These are phyloP conservation scores for Gossypium herbaceum DNA, from an alignment of 345 rosid species.

Conservation along the genomic window DNA sequence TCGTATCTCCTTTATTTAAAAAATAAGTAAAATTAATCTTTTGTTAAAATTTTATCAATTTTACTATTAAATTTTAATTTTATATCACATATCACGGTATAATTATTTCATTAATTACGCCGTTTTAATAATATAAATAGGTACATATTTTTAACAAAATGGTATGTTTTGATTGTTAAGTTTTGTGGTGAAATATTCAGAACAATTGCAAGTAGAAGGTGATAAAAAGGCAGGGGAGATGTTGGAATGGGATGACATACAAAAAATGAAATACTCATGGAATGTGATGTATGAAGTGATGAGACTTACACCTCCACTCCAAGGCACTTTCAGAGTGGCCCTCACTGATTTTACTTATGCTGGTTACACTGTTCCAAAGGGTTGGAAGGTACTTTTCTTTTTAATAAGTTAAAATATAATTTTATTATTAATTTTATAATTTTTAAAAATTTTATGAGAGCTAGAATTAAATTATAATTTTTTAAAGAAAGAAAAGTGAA, in stretches of 20 bases:
- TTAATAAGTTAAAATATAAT: too few species aligned
- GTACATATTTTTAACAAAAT: fast-evolving
- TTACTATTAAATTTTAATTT: not conserved
- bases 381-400: slow-evolving; percentile 23
- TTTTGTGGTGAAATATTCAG: slow-evolving; percentile 15
- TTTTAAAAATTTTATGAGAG: too few species aligned
- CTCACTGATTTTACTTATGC: slow-evolving; percentile 40
- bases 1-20: fast-evolving
- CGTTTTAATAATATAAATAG: too few species aligned
- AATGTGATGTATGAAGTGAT: slow-evolving; percentile 42
- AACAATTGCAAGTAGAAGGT: slow-evolving; percentile 34
- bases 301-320: slow-evolving; percentile 51
- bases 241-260: slow-evolving; percentile 44
- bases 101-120: too few species aligned
- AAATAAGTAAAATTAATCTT: too few species aligned
- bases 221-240: slow-evolving; percentile 24
- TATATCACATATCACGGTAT: not conserved
- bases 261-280: slow-evolving; percentile 53
- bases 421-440: too few species aligned
- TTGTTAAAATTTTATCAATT: too few species aligned
- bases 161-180: too few species aligned
- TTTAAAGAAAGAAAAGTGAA: too few species aligned
- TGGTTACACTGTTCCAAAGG: slow-evolving; percentile 52
- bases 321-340: slow-evolving; percentile 54
- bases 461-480: too few species aligned